Conservation (phyloP, 1,284 basidiomycete genomes). For the Ustilago xerochloae region DNA sequence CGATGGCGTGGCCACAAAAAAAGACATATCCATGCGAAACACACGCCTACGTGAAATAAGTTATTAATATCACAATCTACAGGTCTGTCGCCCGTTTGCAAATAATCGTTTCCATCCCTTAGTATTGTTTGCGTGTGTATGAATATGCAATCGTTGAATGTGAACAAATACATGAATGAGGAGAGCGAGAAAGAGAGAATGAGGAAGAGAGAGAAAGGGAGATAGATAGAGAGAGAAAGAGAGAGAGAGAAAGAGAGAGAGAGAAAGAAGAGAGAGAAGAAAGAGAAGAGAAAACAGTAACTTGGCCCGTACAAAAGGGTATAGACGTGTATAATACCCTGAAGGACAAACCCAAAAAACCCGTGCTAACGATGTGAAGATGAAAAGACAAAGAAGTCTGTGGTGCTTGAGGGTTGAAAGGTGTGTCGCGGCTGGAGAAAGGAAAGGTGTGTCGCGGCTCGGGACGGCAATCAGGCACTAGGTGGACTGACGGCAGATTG, state of each 20-base stretch:
- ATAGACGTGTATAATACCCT: constrained; percentile 25
- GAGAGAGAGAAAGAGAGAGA: constrained; percentile 3
- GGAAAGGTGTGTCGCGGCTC: no score
- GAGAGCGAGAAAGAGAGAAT: background rate
- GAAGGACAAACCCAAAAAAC: background rate
- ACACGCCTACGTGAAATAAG: no score
- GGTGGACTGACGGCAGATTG: constrained; percentile 7
- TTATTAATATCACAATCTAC: no score
- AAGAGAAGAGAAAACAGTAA: background rate
- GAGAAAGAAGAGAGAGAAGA: constrained; percentile 5
- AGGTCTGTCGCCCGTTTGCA: no score
- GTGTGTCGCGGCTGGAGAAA: no score
- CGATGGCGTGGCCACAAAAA: no score
- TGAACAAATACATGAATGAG: constrained; percentile 9
- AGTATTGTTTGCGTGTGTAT: background rate
- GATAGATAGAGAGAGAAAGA: background rate
- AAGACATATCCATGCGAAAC: no score
- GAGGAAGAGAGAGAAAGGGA: constrained; percentile 1
- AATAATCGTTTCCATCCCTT: background rate
- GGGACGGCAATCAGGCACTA: constrained; percentile 14
- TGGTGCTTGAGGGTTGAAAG: background rate
- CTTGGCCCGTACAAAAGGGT: constrained; percentile 11
- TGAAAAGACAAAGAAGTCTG: background rate
- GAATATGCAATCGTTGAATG: background rate
- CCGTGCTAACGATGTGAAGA: background rate